phyloP scores from a whole-genome alignment of 1,284 basidiomycete genomes.

The Stereum hirsutum region DNA sequence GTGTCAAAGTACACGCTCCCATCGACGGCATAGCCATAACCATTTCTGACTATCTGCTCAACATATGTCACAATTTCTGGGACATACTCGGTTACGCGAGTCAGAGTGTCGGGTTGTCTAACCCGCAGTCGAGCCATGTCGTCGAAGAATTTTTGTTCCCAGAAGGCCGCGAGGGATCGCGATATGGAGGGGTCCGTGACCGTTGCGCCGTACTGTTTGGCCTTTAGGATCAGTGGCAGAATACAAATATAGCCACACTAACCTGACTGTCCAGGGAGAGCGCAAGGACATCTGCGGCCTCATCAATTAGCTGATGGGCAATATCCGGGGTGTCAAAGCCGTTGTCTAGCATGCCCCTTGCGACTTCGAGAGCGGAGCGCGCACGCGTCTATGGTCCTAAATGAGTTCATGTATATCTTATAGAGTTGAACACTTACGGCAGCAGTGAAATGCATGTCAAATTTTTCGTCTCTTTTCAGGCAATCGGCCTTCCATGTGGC shows the following conservation, averaged over 20 bases:
- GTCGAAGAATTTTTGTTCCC: slow-evolving; percentile 88
- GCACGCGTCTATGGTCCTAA: slow-evolving; percentile 36
- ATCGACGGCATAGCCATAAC: slow-evolving; percentile 84
- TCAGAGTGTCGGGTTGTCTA: slow-evolving; percentile 83
- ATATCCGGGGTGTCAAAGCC: slow-evolving; percentile 32
- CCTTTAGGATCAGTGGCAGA: slow-evolving; percentile 6
- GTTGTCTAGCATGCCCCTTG: slow-evolving; percentile 29
- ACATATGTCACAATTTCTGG: slow-evolving; percentile 93
- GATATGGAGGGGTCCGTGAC: slow-evolving; percentile 87
- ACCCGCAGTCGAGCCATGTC: slow-evolving; percentile 90
- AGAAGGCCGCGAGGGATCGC: slow-evolving; percentile 77
- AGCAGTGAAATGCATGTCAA: slow-evolving; percentile 76
- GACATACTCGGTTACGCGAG: slow-evolving; percentile 95
- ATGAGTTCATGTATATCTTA: slow-evolving; percentile 10
- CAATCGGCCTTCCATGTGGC: slow-evolving; percentile 63
- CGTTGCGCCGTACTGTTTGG: slow-evolving; percentile 61
- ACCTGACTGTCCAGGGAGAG: slow-evolving; percentile 73
- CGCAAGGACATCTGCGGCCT: slow-evolving; percentile 69
- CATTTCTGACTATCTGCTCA: slow-evolving; percentile 79
- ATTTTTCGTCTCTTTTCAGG: slow-evolving; percentile 80
- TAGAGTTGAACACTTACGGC: slow-evolving; percentile 41
- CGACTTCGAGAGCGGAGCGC: slow-evolving; percentile 38
- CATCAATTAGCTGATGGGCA: slow-evolving; percentile 62
- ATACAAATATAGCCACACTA: slow-evolving; percentile 11
- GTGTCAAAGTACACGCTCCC: slow-evolving; percentile 98